Percentiles rank a stretch among this genome's conserved stretches.
Evolutionary conservation across 305 asterid genomes (phyloP).

Genomic region (Withania somnifera): DNA sequence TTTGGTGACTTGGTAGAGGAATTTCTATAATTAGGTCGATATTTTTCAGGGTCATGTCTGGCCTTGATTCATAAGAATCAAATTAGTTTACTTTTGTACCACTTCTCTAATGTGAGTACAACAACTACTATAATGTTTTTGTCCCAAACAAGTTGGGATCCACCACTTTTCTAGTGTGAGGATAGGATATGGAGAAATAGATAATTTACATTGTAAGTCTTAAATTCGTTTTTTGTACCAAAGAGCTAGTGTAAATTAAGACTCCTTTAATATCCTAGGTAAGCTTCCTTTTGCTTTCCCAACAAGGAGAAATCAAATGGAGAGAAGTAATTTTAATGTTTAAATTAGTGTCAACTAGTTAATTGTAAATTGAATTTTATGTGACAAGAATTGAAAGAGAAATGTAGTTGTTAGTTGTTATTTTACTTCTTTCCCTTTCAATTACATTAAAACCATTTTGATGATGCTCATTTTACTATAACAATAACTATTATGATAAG

Average conservation of each 20-base stretch:
- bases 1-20: slow-evolving; percentile 55
- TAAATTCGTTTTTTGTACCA: not conserved
- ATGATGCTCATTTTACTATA: not conserved
- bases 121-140: not conserved
- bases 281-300: not conserved
- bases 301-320: not conserved
- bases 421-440: not conserved
- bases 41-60: not conserved
- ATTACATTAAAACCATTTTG: not conserved
- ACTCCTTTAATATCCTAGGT: not conserved
- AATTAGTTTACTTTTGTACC: not conserved
- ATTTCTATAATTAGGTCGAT: slow-evolving; percentile 13
- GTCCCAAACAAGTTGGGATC: not conserved
- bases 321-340: not conserved
- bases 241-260: not conserved
- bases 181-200: not conserved
- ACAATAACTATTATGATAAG: not conserved
- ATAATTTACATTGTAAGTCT: not conserved
- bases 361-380: not conserved
- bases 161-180: not conserved
- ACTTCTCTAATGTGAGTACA: not conserved
- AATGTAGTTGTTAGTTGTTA: not conserved
- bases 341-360: not conserved
- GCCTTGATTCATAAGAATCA: not conserved
- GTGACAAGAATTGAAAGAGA: not conserved